These are phyloP conservation scores for Trichoderma sp. DNA, from an alignment of 2,329 filamentous ascomycete species.

Conservation along the genomic window DNA sequence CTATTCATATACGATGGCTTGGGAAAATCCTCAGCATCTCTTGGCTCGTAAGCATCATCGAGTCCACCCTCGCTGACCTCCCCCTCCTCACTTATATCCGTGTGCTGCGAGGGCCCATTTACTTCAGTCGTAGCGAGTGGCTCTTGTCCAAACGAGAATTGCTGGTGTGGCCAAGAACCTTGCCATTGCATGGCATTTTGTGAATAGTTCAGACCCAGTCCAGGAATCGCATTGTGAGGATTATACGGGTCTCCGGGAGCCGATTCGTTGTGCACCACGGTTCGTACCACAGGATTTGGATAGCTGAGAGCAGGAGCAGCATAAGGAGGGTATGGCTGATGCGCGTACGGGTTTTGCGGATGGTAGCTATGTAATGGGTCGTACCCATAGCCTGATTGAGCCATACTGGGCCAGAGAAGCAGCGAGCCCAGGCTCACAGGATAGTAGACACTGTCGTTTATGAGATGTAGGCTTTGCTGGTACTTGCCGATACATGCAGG, in stretches of 20 bases:
- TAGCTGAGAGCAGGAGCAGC: conserved; percentile 23
- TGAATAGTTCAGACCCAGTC: conserved; percentile 40
- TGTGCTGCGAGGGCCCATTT: conserved; percentile 19
- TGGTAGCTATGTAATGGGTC: conserved; percentile 31
- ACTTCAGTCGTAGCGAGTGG: not conserved
- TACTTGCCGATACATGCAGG: not conserved
- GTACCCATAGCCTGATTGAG: conserved; percentile 37
- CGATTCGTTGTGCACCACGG: conserved; percentile 25
- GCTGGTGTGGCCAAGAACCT: conserved; percentile 8
- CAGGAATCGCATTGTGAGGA: conserved; percentile 41
- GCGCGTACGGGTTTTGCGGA: conserved; percentile 29
- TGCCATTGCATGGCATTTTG: conserved; percentile 28
- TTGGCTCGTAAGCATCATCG: conserved; percentile 59
- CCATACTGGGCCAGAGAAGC: conserved; percentile 35
- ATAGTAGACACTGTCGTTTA: not conserved
- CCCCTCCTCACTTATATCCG: conserved; percentile 64
- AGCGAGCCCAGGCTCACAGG: not conserved
- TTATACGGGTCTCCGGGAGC: conserved; percentile 33
- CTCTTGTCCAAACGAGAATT: not conserved
- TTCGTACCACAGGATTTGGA: conserved; percentile 23
- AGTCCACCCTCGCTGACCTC: conserved; percentile 74
- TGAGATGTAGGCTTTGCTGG: not conserved
- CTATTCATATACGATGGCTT: not conserved
- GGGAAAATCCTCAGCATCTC: conserved; percentile 22
- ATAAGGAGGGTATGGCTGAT: conserved; percentile 33